Evolutionary conservation across 2,329 filamentous ascomycete genomes (phyloP).

Genomic region (Colletotrichum orchidophilum): DNA sequence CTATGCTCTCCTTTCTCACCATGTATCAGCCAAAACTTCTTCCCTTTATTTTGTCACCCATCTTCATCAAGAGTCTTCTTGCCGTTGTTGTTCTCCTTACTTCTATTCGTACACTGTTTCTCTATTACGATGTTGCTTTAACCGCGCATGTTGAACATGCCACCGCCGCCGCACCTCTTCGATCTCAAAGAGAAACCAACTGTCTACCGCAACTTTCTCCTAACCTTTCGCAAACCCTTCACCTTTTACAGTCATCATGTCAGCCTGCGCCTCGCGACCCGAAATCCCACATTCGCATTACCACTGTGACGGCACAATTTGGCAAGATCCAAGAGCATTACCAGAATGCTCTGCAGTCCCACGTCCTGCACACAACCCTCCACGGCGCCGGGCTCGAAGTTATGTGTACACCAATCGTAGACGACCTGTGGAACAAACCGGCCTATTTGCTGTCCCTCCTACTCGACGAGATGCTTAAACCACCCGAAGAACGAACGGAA

Average conservation of each 20-base stretch:
- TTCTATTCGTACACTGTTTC: neutral
- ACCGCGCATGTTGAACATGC: neutral
- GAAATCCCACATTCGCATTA: neutral
- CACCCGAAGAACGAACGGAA: slow-evolving; percentile 23
- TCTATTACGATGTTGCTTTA: neutral
- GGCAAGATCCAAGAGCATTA: slow-evolving; percentile 11
- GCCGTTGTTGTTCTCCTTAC: neutral
- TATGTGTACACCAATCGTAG: slow-evolving; percentile 41
- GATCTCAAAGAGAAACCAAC: neutral
- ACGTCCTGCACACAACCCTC: slow-evolving; percentile 45
- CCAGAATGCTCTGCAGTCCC: slow-evolving; percentile 43
- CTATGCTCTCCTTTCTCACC: neutral
- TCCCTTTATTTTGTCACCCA: neutral
- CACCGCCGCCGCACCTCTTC: too few species aligned
- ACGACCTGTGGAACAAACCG: slow-evolving; percentile 50
- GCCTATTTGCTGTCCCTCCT: slow-evolving; percentile 47
- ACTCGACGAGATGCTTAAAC: slow-evolving; percentile 34
- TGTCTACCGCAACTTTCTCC: neutral
- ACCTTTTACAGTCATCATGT: neutral
- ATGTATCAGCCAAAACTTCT: neutral
- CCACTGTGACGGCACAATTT: slow-evolving; percentile 28
- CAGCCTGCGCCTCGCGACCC: neutral
- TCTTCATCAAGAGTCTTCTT: neutral
- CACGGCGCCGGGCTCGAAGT: slow-evolving; percentile 44
- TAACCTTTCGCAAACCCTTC: neutral